These are phyloP conservation scores for Lepidopterella palustris DNA, from an alignment of 495 filamentous ascomycete genomes.

Conservation along the genomic window DNA sequence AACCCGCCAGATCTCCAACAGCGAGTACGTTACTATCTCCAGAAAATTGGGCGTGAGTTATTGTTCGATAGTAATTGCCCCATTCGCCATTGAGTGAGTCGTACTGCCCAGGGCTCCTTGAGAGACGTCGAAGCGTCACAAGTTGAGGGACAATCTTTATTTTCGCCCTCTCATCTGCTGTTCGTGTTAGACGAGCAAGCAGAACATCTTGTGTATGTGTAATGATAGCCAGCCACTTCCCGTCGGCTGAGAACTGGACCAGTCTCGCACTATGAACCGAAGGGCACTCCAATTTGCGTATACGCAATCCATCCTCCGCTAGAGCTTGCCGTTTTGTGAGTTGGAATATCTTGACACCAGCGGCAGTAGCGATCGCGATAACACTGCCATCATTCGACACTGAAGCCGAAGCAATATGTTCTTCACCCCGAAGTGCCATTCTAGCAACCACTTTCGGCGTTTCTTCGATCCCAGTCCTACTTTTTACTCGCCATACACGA, in stretches of 20 bases:
- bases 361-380: constrained; percentile 68
- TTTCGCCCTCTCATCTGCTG: constrained; percentile 35
- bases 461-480: constrained; percentile 4
- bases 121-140: constrained; percentile 53
- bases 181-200: constrained; percentile 41
- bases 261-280: constrained; percentile 56
- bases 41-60: constrained; percentile 72
- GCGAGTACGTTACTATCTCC: constrained; percentile 71
- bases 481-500: constrained; percentile 62
- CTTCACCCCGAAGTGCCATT: constrained; percentile 70
- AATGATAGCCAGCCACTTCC: constrained; percentile 51
- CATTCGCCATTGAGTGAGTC: constrained; percentile 54
- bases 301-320: constrained; percentile 45
- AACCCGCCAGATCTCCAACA: constrained; percentile 73
- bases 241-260: constrained; percentile 48
- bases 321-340: constrained; percentile 40
- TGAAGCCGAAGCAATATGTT: constrained; percentile 75
- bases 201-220: constrained; percentile 46
- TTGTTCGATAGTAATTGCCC: constrained; percentile 69
- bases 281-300: constrained; percentile 61
- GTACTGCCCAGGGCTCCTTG: constrained; percentile 12
- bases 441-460: constrained; percentile 56
- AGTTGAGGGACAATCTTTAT: constrained; percentile 43
- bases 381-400: constrained; percentile 67
- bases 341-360: constrained; percentile 73